phyloP scores from a whole-genome alignment of 352 stramenopile genomes.

The Thraustotheca clavata region DNA sequence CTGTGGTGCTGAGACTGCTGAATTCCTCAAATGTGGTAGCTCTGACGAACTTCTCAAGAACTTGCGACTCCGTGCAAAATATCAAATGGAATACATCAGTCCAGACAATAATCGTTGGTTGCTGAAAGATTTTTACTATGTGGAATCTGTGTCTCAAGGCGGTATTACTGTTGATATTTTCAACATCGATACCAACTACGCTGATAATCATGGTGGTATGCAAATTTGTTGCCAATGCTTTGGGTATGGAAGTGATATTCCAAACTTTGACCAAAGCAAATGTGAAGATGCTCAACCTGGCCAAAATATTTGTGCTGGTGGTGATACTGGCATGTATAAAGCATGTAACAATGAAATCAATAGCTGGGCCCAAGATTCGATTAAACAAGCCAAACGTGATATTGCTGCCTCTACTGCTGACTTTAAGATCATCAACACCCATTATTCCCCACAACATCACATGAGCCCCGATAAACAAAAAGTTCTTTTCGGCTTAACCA shows the following conservation, averaged over 20 bases:
- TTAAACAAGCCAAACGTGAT: constrained; percentile 42
- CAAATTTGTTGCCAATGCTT: constrained; percentile 86
- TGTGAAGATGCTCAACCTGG: constrained; percentile 44
- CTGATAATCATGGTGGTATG: constrained; percentile 74
- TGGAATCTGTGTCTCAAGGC: constrained; percentile 44
- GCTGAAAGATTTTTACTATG: constrained; percentile 51
- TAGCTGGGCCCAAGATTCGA: constrained; percentile 44
- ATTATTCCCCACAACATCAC: constrained; percentile 69
- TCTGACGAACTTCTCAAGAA: constrained; percentile 53
- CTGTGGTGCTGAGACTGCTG: constrained; percentile 55
- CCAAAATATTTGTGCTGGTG: constrained; percentile 40
- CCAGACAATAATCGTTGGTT: constrained; percentile 63
- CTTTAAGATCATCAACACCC: constrained; percentile 70
- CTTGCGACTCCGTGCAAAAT: constrained; percentile 49
- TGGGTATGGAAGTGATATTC: constrained; percentile 68
- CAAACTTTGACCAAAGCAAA: constrained; percentile 28
- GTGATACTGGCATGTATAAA: constrained; percentile 47
- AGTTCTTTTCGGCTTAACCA: constrained; percentile 44
- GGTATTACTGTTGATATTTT: constrained; percentile 54
- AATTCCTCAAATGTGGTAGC: constrained; percentile 48
- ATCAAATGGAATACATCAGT: constrained; percentile 52
- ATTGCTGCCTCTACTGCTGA: constrained; percentile 41
- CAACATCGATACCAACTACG: constrained; percentile 80
- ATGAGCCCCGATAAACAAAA: constrained; percentile 59
- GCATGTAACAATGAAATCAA: constrained; percentile 46